Evolutionary conservation across 306 rosid species (phyloP), one percentile per base, ranked within the genome.

Genomic region (Vachellia collinsii): DNA sequence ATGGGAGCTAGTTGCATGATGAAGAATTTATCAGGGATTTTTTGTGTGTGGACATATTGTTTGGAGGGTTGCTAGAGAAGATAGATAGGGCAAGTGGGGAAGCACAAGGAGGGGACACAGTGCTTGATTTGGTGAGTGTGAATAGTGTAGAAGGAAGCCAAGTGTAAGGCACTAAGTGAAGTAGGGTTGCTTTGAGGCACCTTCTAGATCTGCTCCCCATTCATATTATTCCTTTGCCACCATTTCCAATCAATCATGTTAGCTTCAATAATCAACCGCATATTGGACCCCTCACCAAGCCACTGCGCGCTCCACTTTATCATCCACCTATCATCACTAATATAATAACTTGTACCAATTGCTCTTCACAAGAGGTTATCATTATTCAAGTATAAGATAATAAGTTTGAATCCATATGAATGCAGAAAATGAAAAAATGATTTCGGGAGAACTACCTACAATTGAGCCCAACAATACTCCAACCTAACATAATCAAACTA

Each of bases 21-120:
- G 20, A 50, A 7, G 10, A 9, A 29, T 29, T 43, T 8, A 50
- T 16, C 2, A 14, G 8, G 19, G 56, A 16, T 14, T 14, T 50
- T 50, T 0, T 16, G 56, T 50, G 56, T 2, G 1, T 29, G 34
- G 34, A 29, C n/a, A n/a, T 11, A 11, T 59, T 23, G 67, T 61
- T 1, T 61, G 67, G 37, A 61, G n/a, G 29, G 23, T 19, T 9
- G 29, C 34, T 29, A 29, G 34, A 29, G 34, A 29, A 56, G 63
- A 8, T 0, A 6, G 14, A 58, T 8, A 7, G 80, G 80, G 82
- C 86, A 85, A 74, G 87, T 87, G 91, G 86, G 78, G 80, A 77
- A 85, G 87, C 90, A 91, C 90, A 76, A 72, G 71, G 68, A 74
- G 47, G 63, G 83, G 80, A 78, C 73, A 7, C 81, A 71, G n/a